Evolutionary conservation across 2,329 filamentous ascomycete genomes (phyloP).

Genomic region (Tothia fuscella): DNA sequence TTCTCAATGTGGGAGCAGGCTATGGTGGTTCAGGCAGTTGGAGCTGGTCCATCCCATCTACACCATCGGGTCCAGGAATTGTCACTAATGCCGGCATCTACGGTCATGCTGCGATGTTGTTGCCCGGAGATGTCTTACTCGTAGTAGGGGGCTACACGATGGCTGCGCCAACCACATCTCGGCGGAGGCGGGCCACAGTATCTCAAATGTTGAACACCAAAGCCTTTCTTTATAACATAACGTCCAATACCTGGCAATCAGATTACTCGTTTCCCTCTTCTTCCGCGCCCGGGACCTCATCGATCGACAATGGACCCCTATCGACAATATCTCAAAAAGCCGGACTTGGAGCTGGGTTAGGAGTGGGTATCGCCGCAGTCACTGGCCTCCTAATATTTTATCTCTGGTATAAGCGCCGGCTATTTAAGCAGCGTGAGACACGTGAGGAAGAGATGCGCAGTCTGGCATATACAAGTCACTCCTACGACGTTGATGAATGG

Average conservation of each 20-base stretch:
- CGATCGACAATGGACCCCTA: slow-evolving; percentile 24
- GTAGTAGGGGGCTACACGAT: slow-evolving; percentile 47
- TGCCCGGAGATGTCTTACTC: slow-evolving; percentile 51
- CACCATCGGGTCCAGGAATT: slow-evolving; percentile 3
- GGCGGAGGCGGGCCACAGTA: slow-evolving; percentile 18
- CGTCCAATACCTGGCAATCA: slow-evolving; percentile 45
- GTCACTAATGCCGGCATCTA: slow-evolving; percentile 40
- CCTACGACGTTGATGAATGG: slow-evolving; percentile 15
- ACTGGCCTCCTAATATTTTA: slow-evolving; percentile 29
- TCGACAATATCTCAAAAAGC: slow-evolving; percentile 34
- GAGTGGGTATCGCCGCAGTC: slow-evolving; percentile 31
- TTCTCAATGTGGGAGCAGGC: slow-evolving; percentile 62
- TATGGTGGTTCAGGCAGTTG: slow-evolving; percentile 53
- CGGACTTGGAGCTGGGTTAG: slow-evolving; percentile 34
- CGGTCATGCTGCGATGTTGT: slow-evolving; percentile 50
- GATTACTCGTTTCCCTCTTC: slow-evolving; percentile 41
- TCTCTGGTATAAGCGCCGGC: slow-evolving; percentile 33
- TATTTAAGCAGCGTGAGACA: slow-evolving; percentile 27
- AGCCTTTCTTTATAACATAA: slow-evolving; percentile 48
- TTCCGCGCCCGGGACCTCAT: slow-evolving; percentile 10
- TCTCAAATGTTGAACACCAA: slow-evolving; percentile 29
- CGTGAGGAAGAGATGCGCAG: slow-evolving; percentile 45
- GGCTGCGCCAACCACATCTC: slow-evolving; percentile 23
- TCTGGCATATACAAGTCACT: slow-evolving; percentile 38
- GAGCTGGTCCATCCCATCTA: slow-evolving; percentile 53